phyloP scores from a whole-genome alignment of 805 yeast species.

The Kluyveromyces dobzhanskii region DNA sequence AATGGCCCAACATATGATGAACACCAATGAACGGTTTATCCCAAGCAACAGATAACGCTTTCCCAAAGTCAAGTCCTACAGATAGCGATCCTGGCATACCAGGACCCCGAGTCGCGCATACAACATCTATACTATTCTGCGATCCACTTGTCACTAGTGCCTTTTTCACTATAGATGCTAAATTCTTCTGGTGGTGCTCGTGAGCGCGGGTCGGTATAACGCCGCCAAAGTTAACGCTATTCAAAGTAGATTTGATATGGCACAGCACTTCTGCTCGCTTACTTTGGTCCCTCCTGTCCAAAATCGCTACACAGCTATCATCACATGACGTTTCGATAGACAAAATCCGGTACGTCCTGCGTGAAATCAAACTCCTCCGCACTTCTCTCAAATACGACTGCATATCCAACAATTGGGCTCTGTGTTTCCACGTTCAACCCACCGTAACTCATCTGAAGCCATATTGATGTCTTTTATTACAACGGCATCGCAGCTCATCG shows the following conservation, averaged over 20 bases:
- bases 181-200: constrained; percentile 56
- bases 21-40: constrained; percentile 75
- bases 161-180: constrained; percentile 44
- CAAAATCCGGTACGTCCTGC: constrained; percentile 50
- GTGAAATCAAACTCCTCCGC: not conserved
- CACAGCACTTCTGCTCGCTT: constrained; percentile 31
- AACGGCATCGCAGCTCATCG: too few relatives aligned
- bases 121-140: constrained; percentile 46
- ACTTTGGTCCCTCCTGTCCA: constrained; percentile 36
- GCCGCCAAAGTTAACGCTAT: constrained; percentile 67
- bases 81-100: constrained; percentile 90
- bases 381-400: too few relatives aligned
- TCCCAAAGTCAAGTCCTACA: constrained; percentile 75
- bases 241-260: constrained; percentile 57
- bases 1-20: constrained; percentile 94
- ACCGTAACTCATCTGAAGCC: too few relatives aligned
- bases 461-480: too few relatives aligned
- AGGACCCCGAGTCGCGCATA: constrained; percentile 92
- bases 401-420: too few relatives aligned
- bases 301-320: constrained; percentile 81
- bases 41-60: constrained; percentile 79
- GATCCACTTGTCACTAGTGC: constrained; percentile 28
- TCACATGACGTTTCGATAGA: constrained; percentile 94
- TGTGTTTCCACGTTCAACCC: too few relatives aligned
- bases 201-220: constrained; percentile 82